phyloP scores from a whole-genome alignment of 2,329 filamentous ascomycete genomes.

The Colletotrichum cuscutae region DNA sequence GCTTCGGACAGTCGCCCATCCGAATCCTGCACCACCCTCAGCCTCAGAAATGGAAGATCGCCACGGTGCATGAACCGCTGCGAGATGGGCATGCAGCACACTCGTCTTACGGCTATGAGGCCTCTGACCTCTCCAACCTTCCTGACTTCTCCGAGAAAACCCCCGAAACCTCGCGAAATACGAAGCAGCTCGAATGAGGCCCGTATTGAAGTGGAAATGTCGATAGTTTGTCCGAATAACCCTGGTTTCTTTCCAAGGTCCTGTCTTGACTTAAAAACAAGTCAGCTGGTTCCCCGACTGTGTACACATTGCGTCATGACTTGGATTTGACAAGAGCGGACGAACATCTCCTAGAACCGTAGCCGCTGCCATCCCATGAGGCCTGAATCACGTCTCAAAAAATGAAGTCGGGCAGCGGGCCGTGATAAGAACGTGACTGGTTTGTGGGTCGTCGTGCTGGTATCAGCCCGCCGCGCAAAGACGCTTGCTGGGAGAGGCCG shows the following conservation, averaged over 20 bases:
- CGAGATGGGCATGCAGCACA: constrained; percentile 13
- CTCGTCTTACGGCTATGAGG: not conserved
- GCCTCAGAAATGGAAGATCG: constrained; percentile 10
- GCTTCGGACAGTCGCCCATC: not conserved
- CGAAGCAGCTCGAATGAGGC: not conserved
- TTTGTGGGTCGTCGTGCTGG: constrained; percentile 21
- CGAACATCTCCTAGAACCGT: constrained; percentile 3
- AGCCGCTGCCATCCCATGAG: constrained; percentile 31
- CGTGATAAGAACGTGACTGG: constrained; percentile 28
- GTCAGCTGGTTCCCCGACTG: constrained; percentile 22
- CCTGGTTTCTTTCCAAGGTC: not conserved
- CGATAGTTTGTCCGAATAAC: not conserved
- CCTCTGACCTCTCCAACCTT: not conserved
- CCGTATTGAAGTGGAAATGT: not conserved
- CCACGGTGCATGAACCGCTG: constrained; percentile 32
- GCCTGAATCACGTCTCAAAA: constrained; percentile 27
- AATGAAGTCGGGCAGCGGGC: constrained; percentile 19
- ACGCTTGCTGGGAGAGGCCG: not conserved
- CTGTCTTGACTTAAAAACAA: constrained; percentile 6
- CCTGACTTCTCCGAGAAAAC: not conserved
- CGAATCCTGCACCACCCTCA: not conserved
- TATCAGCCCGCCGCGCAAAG: constrained; percentile 19
- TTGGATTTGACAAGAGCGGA: constrained; percentile 26
- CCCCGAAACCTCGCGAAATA: not conserved
- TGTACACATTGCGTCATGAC: constrained; percentile 30